Conservation (phyloP, 345 rosid species). For the Psidium friedrichsthalianum region DNA sequence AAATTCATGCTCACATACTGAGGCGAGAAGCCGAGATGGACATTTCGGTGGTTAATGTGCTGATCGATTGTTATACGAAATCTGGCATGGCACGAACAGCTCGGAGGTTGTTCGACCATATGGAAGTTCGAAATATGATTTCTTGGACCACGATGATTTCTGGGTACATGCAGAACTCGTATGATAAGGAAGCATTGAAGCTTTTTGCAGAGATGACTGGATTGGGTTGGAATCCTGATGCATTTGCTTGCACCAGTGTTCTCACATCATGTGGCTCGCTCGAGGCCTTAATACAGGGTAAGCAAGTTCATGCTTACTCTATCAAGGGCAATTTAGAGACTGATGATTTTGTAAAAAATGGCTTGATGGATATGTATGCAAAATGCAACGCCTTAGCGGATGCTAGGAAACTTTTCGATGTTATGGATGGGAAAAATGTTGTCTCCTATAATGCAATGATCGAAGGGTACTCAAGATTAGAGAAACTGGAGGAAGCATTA, state of each 20-base stretch:
- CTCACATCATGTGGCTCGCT: constrained; percentile 67
- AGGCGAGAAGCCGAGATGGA: constrained; percentile 50
- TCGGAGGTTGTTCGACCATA: constrained; percentile 34
- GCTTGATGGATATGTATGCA: constrained; percentile 66
- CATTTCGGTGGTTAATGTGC: constrained; percentile 46
- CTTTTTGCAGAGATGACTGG: constrained; percentile 37
- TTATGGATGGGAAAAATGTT: constrained; percentile 25
- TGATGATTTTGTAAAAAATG: constrained; percentile 48
- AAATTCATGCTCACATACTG: constrained; percentile 53
- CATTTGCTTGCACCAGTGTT: constrained; percentile 55
- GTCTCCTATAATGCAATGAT: constrained; percentile 64
- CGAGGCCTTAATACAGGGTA: constrained; percentile 37
- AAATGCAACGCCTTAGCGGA: constrained; percentile 43
- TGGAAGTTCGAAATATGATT: constrained; percentile 39
- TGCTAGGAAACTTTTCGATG: constrained; percentile 48
- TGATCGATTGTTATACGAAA: constrained; percentile 56
- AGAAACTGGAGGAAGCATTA: constrained; percentile 38
- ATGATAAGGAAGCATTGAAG: constrained; percentile 41
- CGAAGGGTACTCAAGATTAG: constrained; percentile 65
- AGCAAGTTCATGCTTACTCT: constrained; percentile 54
- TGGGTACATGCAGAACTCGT: constrained; percentile 58
- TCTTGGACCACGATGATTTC: constrained; percentile 69
- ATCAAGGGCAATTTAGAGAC: constrained; percentile 44
- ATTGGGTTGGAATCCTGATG: constrained; percentile 41
- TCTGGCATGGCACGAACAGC: constrained; percentile 39